Percentiles rank a stretch among this genome's conserved stretches.
These are phyloP conservation scores for Populus hybrid DNA, from an alignment of 441 rosid genomes.

Conservation along the genomic window DNA sequence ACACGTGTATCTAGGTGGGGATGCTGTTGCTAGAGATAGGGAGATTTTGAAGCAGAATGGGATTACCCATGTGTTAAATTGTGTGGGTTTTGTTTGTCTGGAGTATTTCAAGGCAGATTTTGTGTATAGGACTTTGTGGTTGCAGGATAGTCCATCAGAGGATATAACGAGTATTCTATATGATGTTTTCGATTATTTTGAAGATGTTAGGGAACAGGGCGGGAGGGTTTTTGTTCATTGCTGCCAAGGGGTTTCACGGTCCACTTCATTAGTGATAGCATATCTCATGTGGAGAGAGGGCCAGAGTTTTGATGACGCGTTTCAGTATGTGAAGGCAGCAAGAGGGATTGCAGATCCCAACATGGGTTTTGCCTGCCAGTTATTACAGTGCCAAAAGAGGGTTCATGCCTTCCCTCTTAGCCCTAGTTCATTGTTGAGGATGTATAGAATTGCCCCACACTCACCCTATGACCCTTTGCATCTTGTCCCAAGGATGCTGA, in stretches of 20 bases:
- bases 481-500: slow-evolving; percentile 69
- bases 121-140: slow-evolving; percentile 75
- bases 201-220: slow-evolving; percentile 70
- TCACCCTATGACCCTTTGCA: slow-evolving; percentile 77
- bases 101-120: slow-evolving; percentile 80
- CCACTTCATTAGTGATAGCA: slow-evolving; percentile 72
- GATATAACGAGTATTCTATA: slow-evolving; percentile 74
- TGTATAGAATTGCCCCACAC: slow-evolving; percentile 77
- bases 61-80: slow-evolving; percentile 73
- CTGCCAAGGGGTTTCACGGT: slow-evolving; percentile 72
- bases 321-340: slow-evolving; percentile 73
- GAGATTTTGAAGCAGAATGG: slow-evolving; percentile 56
- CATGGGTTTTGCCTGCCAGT: slow-evolving; percentile 80
- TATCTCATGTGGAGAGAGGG: slow-evolving; percentile 84
- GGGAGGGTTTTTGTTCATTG: slow-evolving; percentile 75
- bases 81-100: slow-evolving; percentile 75
- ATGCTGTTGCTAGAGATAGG: slow-evolving; percentile 68
- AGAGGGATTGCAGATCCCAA: slow-evolving; percentile 76
- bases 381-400: slow-evolving; percentile 75
- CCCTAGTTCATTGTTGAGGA: slow-evolving; percentile 52
- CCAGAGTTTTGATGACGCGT: slow-evolving; percentile 77
- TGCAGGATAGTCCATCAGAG: slow-evolving; percentile 71
- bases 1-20: slow-evolving; percentile 67
- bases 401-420: slow-evolving; percentile 69
- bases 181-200: slow-evolving; percentile 83